A percentile compares a stretch with the other conserved stretches of the same genome.
Conservation (phyloP, 2,329 filamentous ascomycete species). For the Orbilia ellipsospora region DNA sequence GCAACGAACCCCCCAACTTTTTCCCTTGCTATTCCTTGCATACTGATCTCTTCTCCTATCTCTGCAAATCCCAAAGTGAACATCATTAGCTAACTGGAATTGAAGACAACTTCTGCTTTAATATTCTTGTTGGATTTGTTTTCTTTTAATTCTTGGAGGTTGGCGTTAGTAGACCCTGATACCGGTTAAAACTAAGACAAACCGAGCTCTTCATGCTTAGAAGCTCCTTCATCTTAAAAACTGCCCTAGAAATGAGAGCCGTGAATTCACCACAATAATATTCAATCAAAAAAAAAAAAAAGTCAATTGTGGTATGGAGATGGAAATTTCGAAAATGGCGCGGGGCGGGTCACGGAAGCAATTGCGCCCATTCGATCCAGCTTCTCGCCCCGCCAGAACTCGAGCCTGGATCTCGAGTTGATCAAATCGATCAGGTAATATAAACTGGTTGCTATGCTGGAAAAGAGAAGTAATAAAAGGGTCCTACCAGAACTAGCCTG, state of each 20-base stretch:
- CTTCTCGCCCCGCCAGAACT: constrained; percentile 10
- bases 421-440: too few relatives aligned
- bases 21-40: neutral
- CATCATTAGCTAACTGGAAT: constrained; percentile 47
- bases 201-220: constrained; percentile 36
- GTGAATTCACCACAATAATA: neutral
- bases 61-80: constrained; percentile 20
- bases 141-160: neutral
- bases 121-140: constrained; percentile 22
- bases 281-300: neutral
- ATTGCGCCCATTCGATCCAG: constrained; percentile 17
- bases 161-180: constrained; percentile 22
- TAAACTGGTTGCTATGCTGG: constrained; percentile 41
- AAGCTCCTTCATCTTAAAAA: constrained; percentile 32
- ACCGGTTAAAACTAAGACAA: constrained; percentile 38
- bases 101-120: constrained; percentile 24
- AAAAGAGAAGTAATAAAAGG: constrained; percentile 27
- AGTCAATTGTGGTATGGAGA: too few relatives aligned
- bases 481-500: constrained; percentile 50
- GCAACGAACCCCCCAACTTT: constrained; percentile 11
- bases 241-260: neutral
- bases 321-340: too few relatives aligned
- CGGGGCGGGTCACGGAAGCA: constrained; percentile 10
- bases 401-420: neutral
- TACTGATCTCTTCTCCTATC: constrained; percentile 6